Conservation (phyloP, 1,284 basidiomycete genomes). For the Sporisorium exsertum region DNA sequence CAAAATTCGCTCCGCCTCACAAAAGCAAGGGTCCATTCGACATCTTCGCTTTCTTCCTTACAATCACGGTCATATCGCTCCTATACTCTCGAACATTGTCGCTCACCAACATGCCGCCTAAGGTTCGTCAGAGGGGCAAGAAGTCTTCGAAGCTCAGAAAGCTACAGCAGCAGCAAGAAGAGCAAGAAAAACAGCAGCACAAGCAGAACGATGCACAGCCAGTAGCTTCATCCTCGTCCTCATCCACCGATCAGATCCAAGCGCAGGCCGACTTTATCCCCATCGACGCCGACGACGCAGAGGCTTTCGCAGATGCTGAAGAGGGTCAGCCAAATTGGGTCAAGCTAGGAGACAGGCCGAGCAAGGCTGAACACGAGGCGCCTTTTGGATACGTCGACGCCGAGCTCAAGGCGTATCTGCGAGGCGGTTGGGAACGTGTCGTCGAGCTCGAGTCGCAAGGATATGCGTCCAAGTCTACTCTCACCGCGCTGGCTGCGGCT, state of each 20-base stretch:
- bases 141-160: conserved; percentile 47
- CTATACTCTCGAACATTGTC: too few relatives aligned
- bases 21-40: conserved; percentile 17
- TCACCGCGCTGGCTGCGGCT: conserved; percentile 19
- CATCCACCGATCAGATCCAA: conserved; percentile 25
- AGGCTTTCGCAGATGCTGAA: neutral
- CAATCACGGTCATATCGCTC: neutral
- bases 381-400: conserved; percentile 64
- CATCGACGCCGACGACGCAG: conserved; percentile 14
- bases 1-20: neutral
- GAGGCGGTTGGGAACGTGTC: conserved; percentile 42
- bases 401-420: conserved; percentile 63
- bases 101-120: conserved; percentile 29
- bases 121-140: conserved; percentile 51
- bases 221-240: conserved; percentile 14
- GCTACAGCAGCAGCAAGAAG: conserved; percentile 28
- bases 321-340: conserved; percentile 40
- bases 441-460: conserved; percentile 39
- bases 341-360: conserved; percentile 35
- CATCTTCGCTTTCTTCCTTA: neutral
- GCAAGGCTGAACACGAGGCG: conserved; percentile 46
- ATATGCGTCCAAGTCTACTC: conserved; percentile 31
- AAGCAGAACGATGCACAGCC: conserved; percentile 22
- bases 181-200: conserved; percentile 17
- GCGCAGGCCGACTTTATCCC: conserved; percentile 34